Conservation (phyloP, 805 yeast genomes). For the Saturnispora diversa region DNA sequence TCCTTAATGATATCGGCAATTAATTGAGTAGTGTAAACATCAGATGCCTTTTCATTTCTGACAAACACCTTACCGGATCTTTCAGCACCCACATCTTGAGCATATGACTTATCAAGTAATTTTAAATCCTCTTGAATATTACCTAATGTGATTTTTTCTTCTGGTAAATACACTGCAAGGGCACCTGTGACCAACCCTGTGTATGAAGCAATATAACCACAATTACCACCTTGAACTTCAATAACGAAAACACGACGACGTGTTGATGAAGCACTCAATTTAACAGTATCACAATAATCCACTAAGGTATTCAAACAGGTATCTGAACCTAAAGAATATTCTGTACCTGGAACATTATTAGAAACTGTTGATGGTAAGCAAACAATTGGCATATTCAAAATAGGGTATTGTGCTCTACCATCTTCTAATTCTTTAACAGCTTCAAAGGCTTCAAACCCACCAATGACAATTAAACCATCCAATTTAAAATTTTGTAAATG, state of each 20-base stretch:
- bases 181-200: constrained; percentile 87
- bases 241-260: constrained; percentile 92
- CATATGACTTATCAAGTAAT: constrained; percentile 58
- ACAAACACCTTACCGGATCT: constrained; percentile 81
- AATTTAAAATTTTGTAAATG: constrained; percentile 82
- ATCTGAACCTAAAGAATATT: constrained; percentile 90
- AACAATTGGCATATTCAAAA: constrained; percentile 90
- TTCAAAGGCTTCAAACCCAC: constrained; percentile 95
- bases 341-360: constrained; percentile 98
- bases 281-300: constrained; percentile 89
- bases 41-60: constrained; percentile 76
- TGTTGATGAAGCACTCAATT: constrained; percentile 90
- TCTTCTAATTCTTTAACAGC: constrained; percentile 74
- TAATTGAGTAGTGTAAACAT: constrained; percentile 71
- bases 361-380: constrained; percentile 93
- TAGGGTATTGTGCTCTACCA: constrained; percentile 74
- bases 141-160: constrained; percentile 60
- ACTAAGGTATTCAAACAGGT: constrained; percentile 90
- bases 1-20: constrained; percentile 80
- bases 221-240: constrained; percentile 97
- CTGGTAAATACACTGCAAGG: constrained; percentile 85
- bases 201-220: constrained; percentile 86
- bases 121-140: constrained; percentile 71
- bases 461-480: constrained; percentile 85
- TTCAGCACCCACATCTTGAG: constrained; percentile 66